phyloP scores from a whole-genome alignment of 2,329 filamentous ascomycete species.

The Penicillium digitatum region DNA sequence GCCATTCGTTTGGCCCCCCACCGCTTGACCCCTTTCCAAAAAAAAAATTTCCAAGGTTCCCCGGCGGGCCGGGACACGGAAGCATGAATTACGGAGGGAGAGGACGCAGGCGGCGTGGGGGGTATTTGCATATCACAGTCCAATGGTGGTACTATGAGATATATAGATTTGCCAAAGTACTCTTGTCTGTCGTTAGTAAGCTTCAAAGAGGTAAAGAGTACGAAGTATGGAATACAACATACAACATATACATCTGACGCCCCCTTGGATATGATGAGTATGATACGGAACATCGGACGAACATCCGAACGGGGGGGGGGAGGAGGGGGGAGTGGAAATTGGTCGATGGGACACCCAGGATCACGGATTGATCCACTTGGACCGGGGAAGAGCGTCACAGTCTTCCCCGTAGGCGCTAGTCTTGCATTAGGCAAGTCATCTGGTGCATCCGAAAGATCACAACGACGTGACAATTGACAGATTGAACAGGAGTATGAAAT shows the following conservation, averaged over 20 bases:
- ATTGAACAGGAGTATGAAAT: not conserved
- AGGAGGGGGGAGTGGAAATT: not conserved
- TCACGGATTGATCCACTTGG: slow-evolving; percentile 14
- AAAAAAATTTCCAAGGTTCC: slow-evolving; percentile 1
- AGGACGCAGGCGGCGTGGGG: not conserved
- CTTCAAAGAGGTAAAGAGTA: no score
- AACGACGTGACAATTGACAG: not conserved
- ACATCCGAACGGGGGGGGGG: not conserved
- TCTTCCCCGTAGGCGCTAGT: slow-evolving; percentile 1
- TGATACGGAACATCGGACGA: not conserved
- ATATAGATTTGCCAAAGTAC: slow-evolving; percentile 2
- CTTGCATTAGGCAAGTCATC: slow-evolving; percentile 10
- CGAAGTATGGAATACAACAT: no score
- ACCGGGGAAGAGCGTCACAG: slow-evolving; percentile 10
- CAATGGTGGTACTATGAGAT: not conserved
- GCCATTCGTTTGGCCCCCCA: not conserved
- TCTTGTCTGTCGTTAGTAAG: no score
- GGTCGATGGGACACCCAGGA: slow-evolving; percentile 6
- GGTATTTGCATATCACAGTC: not conserved
- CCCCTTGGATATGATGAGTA: slow-evolving; percentile 1
- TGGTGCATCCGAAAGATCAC: not conserved
- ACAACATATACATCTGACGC: not conserved
- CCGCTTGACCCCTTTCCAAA: not conserved
- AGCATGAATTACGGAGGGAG: slow-evolving; percentile 9
- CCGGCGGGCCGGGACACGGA: slow-evolving; percentile 11